These are phyloP conservation scores for Blastomyces percursus DNA, from an alignment of 2,329 filamentous ascomycete species.

Conservation along the genomic window DNA sequence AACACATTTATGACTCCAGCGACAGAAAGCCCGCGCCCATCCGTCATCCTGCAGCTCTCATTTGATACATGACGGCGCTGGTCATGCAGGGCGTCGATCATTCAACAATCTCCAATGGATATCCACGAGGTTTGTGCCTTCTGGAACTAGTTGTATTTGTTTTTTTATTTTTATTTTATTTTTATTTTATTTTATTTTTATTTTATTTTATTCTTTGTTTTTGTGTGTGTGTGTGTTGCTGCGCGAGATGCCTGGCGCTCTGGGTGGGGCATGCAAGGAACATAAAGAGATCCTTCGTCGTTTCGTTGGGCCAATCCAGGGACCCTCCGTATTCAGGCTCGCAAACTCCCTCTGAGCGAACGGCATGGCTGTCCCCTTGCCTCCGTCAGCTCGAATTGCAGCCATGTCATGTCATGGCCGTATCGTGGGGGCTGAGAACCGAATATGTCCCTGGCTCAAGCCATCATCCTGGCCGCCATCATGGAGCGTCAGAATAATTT, in stretches of 20 bases:
- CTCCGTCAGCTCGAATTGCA: not conserved
- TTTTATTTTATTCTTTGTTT: too few species aligned
- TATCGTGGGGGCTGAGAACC: not conserved
- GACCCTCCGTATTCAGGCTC: not conserved
- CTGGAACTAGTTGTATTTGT: not conserved
- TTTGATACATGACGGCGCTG: slow-evolving; percentile 33
- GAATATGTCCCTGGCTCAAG: not conserved
- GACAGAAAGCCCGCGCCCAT: slow-evolving; percentile 14
- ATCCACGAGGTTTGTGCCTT: slow-evolving; percentile 21
- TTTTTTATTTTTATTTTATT: not conserved
- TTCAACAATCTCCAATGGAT: slow-evolving; percentile 19
- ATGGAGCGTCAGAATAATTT: not conserved
- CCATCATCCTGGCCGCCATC: not conserved
- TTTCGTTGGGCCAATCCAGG: not conserved
- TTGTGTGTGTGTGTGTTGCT: not conserved
- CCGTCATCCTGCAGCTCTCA: slow-evolving; percentile 29
- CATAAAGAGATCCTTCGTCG: not conserved
- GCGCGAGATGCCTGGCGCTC: not conserved
- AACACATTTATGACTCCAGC: slow-evolving; percentile 25
- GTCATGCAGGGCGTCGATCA: slow-evolving; percentile 39
- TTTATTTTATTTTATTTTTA: not conserved
- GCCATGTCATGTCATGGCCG: not conserved
- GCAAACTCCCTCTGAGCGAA: not conserved
- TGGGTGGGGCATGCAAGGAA: not conserved
- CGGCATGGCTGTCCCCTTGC: not conserved